Percentiles rank a stretch among this genome's conserved stretches.
These are phyloP conservation scores for Sarocladiaceae sp. DNA, from an alignment of 2,329 filamentous ascomycete genomes.

Conservation along the genomic window DNA sequence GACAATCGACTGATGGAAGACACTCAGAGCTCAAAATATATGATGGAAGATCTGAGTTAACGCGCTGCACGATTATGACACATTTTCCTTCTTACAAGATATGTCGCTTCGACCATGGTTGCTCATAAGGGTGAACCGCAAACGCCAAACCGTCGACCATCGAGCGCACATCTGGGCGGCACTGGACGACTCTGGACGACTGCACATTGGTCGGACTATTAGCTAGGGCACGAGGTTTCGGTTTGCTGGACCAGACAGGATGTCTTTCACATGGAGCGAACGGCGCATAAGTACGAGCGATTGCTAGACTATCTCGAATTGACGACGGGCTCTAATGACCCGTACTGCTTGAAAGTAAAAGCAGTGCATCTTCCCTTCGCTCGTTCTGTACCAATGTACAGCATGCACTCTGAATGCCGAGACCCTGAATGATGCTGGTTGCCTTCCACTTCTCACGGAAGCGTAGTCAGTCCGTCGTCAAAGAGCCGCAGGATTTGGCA, in stretches of 20 bases:
- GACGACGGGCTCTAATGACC: neutral
- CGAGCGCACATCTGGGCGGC: no score
- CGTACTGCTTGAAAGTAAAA: no score
- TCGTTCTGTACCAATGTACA: no score
- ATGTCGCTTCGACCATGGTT: no score
- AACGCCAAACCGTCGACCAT: no score
- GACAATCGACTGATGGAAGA: neutral
- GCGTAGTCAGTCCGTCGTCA: no score
- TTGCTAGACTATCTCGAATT: neutral
- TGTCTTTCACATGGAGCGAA: neutral
- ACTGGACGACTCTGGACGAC: neutral
- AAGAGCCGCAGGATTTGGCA: no score
- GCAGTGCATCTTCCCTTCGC: no score
- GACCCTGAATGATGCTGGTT: no score
- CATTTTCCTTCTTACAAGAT: neutral
- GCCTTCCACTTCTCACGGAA: no score
- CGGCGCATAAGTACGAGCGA: neutral
- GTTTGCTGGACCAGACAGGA: neutral
- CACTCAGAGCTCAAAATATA: neutral
- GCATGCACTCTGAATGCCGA: no score
- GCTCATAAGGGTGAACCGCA: no score
- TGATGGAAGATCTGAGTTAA: neutral
- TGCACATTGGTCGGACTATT: neutral
- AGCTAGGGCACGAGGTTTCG: neutral
- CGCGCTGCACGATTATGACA: neutral